These are phyloP conservation scores for Leishmania aethiopica DNA, from an alignment of 208 protist genomes.

Conservation along the genomic window DNA sequence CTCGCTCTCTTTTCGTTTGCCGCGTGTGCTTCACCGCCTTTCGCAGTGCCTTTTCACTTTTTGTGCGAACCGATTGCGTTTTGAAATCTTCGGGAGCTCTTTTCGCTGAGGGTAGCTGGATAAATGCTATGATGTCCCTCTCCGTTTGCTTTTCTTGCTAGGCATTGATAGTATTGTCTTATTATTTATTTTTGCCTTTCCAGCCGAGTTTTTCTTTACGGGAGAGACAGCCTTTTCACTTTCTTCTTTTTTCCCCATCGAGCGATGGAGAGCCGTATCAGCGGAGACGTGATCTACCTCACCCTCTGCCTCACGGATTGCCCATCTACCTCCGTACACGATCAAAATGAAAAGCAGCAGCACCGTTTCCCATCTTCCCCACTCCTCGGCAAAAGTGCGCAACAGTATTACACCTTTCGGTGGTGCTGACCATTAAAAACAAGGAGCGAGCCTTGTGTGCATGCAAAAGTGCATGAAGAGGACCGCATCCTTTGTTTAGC, in stretches of 20 bases:
- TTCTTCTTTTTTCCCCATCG: conserved; percentile 7
- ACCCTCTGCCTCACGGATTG: not conserved
- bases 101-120: not conserved
- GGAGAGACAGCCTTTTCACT: not conserved
- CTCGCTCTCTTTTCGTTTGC: not conserved
- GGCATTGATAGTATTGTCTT: not conserved
- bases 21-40: not conserved
- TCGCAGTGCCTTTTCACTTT: not conserved
- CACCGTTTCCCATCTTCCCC: not conserved
- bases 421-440: not conserved
- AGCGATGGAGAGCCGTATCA: not conserved
- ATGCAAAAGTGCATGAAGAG: not conserved
- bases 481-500: not conserved
- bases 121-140: not conserved
- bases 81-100: not conserved
- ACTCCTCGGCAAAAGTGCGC: not conserved
- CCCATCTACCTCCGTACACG: not conserved
- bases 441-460: not conserved
- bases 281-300: not conserved
- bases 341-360: not conserved
- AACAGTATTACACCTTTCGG: not conserved
- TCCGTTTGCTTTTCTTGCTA: not conserved
- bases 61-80: not conserved
- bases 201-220: not conserved
- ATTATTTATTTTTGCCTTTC: not conserved